Percentiles rank a stretch among this genome's conserved stretches.
Evolutionary conservation across 805 yeast genomes (phyloP).

Genomic region (Pichia exigua): DNA sequence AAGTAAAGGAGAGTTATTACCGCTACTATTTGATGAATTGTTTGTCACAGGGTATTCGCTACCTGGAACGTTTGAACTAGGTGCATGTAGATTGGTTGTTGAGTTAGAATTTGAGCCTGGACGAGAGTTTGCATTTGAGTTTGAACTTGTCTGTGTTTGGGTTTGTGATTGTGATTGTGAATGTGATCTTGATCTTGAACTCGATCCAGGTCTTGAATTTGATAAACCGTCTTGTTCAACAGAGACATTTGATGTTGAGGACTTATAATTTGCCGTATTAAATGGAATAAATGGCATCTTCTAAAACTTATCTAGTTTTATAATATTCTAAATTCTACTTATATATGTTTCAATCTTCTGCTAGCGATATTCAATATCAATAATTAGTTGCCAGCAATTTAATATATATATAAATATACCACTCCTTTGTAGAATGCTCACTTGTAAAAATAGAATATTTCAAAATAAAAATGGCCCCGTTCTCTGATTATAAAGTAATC

Average conservation of each 20-base stretch:
- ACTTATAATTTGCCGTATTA: not conserved
- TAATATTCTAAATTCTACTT: not conserved
- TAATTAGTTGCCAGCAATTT: too few relatives aligned
- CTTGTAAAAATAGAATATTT: not conserved
- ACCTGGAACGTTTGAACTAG: not conserved
- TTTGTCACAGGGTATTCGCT: not conserved
- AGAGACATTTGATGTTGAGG: not conserved
- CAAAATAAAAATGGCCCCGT: not conserved
- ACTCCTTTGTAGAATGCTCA: not conserved
- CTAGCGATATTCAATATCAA: too few relatives aligned
- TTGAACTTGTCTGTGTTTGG: not conserved
- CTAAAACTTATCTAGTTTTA: not conserved
- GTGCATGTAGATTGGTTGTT: not conserved
- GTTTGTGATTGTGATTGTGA: not conserved
- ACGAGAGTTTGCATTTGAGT: not conserved
- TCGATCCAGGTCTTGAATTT: not conserved
- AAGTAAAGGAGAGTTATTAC: not conserved
- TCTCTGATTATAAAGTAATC: not conserved
- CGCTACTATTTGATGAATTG: not conserved
- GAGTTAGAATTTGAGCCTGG: not conserved
- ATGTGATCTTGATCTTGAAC: not conserved
- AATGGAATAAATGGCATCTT: constrained; percentile 8
- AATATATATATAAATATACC: too few relatives aligned
- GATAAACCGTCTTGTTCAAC: not conserved
- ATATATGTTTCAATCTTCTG: too few relatives aligned